Base-by-base conservation (phyloP, 805 yeast genomes). In the Candida lessepsii region DNA sequence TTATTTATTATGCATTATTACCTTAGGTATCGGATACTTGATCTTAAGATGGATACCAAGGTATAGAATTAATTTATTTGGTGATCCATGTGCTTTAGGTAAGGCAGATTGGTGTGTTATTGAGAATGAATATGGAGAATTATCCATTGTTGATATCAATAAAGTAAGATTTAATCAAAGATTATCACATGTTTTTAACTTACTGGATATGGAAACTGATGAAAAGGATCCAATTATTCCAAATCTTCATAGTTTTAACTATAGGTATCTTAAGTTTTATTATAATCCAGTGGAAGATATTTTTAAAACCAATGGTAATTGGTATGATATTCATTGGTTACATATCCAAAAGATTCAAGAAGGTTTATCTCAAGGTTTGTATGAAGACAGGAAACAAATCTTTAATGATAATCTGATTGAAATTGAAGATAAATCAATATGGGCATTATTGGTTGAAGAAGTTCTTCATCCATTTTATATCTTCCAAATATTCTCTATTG, bases 401-500 rank as follows among this genome's bases (percentile, higher is more conserved):
- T 93, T 93, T 65, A 96, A 91, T 9, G 65, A 67, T 20, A 93
- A 93, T 59, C 65, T 78, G 20, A 76, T 93, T 35, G 83, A 83
- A 41, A 78, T 93, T 50, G 78, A 79, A 39, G 91, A 85, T 42
- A 91, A 89, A 46, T 58, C 90, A 1, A 66, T 79, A 1, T 24
- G 66, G 0, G 79, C 80, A 55, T 71, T 93, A 32, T 68, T 93
- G 25, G 68, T 84, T 18, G 95, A 88, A 54, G 99, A 93, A 59
- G 87, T 89, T 0, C 65, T 93, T 29, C 98, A 93, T 60, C 99
- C 99, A 1, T 93, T 93, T 58, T 93, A 93, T 59, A 76, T 95
- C 30, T 93, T 93, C 59, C 99, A 93, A 66, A 81, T 91, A 1
- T 91, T 91, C 57, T 89, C 97, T 3, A 85, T 93, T 41, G 65